phyloP scores from a whole-genome alignment of 108 stramenopile species.

The Skeletonema menzelii region DNA sequence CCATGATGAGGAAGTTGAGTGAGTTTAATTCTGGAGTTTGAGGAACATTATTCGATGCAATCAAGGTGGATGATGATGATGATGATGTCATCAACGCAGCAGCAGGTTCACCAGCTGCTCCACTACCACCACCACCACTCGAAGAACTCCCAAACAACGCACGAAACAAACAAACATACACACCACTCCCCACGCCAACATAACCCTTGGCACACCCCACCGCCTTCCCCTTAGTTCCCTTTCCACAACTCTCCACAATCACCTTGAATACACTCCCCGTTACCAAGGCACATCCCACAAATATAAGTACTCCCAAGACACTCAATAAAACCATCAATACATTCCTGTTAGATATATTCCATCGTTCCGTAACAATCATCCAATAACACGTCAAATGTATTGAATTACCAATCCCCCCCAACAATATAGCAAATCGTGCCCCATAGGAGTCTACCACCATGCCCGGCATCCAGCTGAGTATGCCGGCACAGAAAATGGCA shows the following conservation, averaged over 20 bases:
- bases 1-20: slow-evolving; percentile 83
- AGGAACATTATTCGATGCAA: not conserved
- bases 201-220: slow-evolving; percentile 89
- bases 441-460: slow-evolving; percentile 72
- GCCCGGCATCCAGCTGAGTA: slow-evolving; percentile 79
- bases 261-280: slow-evolving; percentile 85
- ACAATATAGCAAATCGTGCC: slow-evolving; percentile 40
- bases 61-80: not conserved
- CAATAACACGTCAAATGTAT: slow-evolving; percentile 59
- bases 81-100: not conserved
- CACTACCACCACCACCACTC: slow-evolving; percentile 10
- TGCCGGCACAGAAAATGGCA: slow-evolving; percentile 74
- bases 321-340: slow-evolving; percentile 54
- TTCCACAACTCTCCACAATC: slow-evolving; percentile 63
- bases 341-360: not conserved
- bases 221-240: slow-evolving; percentile 74
- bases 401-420: slow-evolving; percentile 64
- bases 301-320: slow-evolving; percentile 54
- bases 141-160: slow-evolving; percentile 42
- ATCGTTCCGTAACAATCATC: slow-evolving; percentile 52
- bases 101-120: slow-evolving; percentile 2
- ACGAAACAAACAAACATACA: slow-evolving; percentile 63
- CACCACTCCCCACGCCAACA: slow-evolving; percentile 75
- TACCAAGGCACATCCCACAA: slow-evolving; percentile 72
- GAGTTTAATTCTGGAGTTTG: slow-evolving; percentile 25